Evolutionary conservation across 306 rosid species (phyloP).

Genomic region (Acacia acuminata): DNA sequence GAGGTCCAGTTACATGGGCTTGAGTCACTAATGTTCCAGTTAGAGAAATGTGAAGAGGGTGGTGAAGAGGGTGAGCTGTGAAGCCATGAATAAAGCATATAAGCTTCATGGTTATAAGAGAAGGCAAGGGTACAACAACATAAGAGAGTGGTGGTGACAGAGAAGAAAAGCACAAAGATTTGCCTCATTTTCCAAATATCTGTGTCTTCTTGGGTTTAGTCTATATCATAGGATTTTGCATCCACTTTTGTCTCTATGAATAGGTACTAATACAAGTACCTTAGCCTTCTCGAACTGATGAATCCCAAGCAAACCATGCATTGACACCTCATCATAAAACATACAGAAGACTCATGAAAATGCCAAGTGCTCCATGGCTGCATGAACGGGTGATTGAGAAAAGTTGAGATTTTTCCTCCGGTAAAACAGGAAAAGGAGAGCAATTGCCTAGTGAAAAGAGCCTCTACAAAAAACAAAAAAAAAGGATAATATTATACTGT

Average conservation of each 20-base stretch:
- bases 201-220: conserved; percentile 54
- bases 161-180: conserved; percentile 42
- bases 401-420: background rate
- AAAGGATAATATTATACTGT: background rate
- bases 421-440: background rate
- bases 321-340: background rate
- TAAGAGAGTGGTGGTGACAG: conserved; percentile 17
- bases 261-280: background rate
- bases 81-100: conserved; percentile 61
- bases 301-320: background rate
- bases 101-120: conserved; percentile 54
- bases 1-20: conserved; percentile 67
- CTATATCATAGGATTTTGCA: conserved; percentile 30
- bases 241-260: conserved; percentile 11
- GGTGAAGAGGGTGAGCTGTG: conserved; percentile 37
- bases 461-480: too few species aligned
- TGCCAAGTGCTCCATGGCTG: background rate
- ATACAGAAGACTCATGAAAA: conserved; percentile 10
- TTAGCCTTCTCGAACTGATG: background rate
- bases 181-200: conserved; percentile 53
- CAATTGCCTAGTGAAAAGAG: background rate
- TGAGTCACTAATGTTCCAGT: conserved; percentile 52
- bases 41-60: conserved; percentile 36
- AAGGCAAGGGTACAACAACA: conserved; percentile 14
- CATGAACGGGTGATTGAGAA: background rate